Percentiles rank a stretch among this genome's conserved stretches.
These are phyloP conservation scores for Penicillium sp. DNA, from an alignment of 2,329 filamentous ascomycete genomes.

Conservation along the genomic window DNA sequence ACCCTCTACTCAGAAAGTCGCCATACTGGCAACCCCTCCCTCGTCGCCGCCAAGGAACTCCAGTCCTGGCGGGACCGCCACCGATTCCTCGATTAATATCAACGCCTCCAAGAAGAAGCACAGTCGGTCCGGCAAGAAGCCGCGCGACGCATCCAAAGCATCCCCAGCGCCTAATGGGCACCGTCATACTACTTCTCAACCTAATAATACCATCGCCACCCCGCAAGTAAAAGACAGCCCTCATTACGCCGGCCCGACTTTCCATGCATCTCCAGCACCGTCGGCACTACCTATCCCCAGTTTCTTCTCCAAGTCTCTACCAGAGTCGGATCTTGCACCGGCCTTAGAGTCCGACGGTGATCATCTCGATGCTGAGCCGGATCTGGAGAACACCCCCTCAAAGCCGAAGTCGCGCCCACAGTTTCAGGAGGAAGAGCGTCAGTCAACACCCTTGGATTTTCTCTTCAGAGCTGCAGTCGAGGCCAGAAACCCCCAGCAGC, in stretches of 20 bases:
- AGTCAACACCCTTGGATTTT: constrained; percentile 72
- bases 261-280: constrained; percentile 86
- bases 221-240: constrained; percentile 33
- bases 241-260: constrained; percentile 92
- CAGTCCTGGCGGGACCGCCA: constrained; percentile 24
- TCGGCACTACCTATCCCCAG: constrained; percentile 83
- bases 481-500: constrained; percentile 46
- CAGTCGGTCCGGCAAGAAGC: constrained; percentile 31
- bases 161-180: constrained; percentile 21
- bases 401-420: constrained; percentile 37
- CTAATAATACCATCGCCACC: constrained; percentile 28
- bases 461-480: constrained; percentile 82
- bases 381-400: constrained; percentile 36
- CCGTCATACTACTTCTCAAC: no score
- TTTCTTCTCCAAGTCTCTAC: constrained; percentile 69
- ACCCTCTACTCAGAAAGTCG: no score
- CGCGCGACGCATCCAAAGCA: constrained; percentile 23
- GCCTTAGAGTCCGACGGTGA: constrained; percentile 34
- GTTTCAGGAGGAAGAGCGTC: constrained; percentile 34
- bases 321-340: constrained; percentile 48
- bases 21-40: no score
- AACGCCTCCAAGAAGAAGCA: constrained; percentile 32
- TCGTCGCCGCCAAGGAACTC: constrained; percentile 31
- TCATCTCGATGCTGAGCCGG: constrained; percentile 27
- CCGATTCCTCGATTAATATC: constrained; percentile 25